phyloP scores from a whole-genome alignment of 768 basidiomycete species.

The Termitomyces sp. region DNA sequence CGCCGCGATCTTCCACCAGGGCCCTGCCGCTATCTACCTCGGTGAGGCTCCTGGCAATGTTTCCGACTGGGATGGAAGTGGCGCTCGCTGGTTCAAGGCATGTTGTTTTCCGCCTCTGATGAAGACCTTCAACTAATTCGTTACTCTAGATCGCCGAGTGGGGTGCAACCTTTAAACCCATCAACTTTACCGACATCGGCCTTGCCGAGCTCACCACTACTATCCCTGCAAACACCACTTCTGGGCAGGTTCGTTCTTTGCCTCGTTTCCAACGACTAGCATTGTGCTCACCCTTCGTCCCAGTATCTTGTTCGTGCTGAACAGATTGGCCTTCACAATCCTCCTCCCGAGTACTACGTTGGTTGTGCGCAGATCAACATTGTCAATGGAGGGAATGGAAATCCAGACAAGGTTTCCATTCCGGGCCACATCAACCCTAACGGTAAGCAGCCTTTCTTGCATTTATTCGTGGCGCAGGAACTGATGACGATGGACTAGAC shows the following conservation, averaged over 20 bases:
- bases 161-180: constrained; percentile 29
- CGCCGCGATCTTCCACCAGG: constrained; percentile 38
- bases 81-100: constrained; percentile 41
- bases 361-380: constrained; percentile 43
- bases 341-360: constrained; percentile 43
- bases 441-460: constrained; percentile 16
- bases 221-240: constrained; percentile 33
- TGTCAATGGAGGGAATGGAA: constrained; percentile 39
- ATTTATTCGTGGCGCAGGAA: background rate
- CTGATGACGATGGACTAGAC: constrained; percentile 22
- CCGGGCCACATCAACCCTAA: constrained; percentile 38
- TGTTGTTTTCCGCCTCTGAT: constrained; percentile 4
- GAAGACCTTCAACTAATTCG: background rate
- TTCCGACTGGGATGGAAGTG: constrained; percentile 38
- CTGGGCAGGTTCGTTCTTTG: constrained; percentile 28
- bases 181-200: constrained; percentile 27
- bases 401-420: constrained; percentile 40
- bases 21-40: constrained; percentile 39
- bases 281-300: background rate
- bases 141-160: constrained; percentile 28
- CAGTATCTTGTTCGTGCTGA: constrained; percentile 40
- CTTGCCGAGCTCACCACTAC: constrained; percentile 28
- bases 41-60: constrained; percentile 38
- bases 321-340: constrained; percentile 39
- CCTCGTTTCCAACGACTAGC: too few species aligned